Base-by-base conservation (phyloP, 2,329 filamentous ascomycete species). In the Dothistroma septosporum region DNA sequence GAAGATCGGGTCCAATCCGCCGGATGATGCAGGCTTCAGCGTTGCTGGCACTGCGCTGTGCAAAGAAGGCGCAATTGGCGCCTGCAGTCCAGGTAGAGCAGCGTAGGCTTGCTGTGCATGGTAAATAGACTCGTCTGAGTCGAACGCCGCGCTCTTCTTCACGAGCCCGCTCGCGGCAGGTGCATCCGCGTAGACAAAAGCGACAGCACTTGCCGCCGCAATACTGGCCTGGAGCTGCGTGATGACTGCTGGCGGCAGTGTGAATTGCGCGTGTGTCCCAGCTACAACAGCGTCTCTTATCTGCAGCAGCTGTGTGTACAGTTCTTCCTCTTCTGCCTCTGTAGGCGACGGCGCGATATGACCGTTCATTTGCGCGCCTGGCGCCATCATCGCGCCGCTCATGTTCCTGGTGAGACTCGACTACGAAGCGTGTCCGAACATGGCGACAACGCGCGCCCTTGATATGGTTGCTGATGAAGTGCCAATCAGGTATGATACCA, bases 251-350 rank as follows among this genome's bases (percentile, higher is more conserved):
- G 80, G 74, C 67, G 83, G 81, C 64, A 86, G 79, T 70, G 81
- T 85, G 72, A 87, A 79, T 69, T 80, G 80, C 66, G 83, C 82
- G 72, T 92, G 88, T 69, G 83, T 86, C 72, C 92, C 92, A 74
- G 90, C 85, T 73, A 94, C 81, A 69, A 97, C 84, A 68, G 87
- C 82, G 79, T 96, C 89, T 76, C 87, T 88, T 76, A 97, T 87
- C 68, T 82, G 85, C 72, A 96, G 75, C 70, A 97, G 89, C 77
- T 88, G 91, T 72, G 88, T 84, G 79, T 91, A 94, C 62, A 80
- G 77, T 57, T 69, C 61, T 56, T 72, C 69, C 50, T 73, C 71
- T 59, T 72, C 71, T 63, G 64, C 64, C 52, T 37, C 33, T 10
- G 24, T 31, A n/a, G 63, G 53, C 53, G 69, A 66, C 12, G 68